Evolutionary conservation across 2,329 filamentous ascomycete genomes (phyloP), one percentile per base, ranked within the genome.

Genomic region (Fusarium sororula): DNA sequence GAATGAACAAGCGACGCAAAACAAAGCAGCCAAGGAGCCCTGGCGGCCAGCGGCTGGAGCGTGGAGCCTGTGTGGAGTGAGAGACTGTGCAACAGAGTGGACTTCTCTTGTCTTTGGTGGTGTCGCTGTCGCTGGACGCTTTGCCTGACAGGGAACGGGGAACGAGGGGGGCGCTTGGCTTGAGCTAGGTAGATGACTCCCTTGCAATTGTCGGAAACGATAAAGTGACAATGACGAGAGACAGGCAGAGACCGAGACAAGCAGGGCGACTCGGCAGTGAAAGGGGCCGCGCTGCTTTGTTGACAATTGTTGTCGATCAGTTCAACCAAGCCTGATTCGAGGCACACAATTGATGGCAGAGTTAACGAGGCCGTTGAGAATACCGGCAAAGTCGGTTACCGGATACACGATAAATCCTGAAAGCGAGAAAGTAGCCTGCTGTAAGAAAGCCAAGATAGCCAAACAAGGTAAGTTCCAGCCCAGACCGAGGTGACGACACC

Each of bases 111-210:
- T 30, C 48, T 56, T 61, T 65, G 67, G 64, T 75, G 75, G 74
- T 74, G 68, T 72, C 59, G 66, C 50, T 68, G 59, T 51, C 32
- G 56, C 56, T 59, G 56, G 65, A 72, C 74, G 72, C 75, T 77
- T 77, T 76, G 42, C 75, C 75, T 66, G 66, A 77, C 68, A 58
- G 54, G 71, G 72, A 68, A 72, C 71, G 67, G 38, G 44, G 35
- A 57, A 68, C 63, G 70, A 66, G 35, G 51, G 70, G 70, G 66
- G 71, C 60, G 69, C 70, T 66, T 70, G 65, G 56, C 55, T 70
- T 65, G 50, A 54, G 24, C 66, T 70, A 66, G 57, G 44, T 68
- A 48, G 48, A 61, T 24, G n/a, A 32, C 59, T 69, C 55, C 62
- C 67, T 70, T 70, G 56, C 48, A 58, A 57, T 61, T 51, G 54